Conservation (phyloP, 345 rosid genomes). For the Mangifera indica region DNA sequence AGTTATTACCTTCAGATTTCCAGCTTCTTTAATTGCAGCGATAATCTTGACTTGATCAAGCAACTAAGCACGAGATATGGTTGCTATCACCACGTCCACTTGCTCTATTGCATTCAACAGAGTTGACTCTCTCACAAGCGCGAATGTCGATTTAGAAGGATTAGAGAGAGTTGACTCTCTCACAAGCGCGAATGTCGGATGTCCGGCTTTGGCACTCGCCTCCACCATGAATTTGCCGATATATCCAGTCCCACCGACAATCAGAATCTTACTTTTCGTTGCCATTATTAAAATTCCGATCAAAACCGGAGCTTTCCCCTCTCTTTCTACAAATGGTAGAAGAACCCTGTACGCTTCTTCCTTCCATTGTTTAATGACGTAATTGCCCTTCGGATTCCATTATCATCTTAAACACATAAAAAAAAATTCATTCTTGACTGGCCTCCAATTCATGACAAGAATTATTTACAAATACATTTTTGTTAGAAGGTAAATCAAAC, state of each 20-base stretch:
- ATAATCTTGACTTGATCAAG: constrained; percentile 49
- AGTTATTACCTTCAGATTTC: constrained; percentile 48
- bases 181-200: constrained; percentile 19
- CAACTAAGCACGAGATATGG: constrained; percentile 37
- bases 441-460: too few relatives aligned
- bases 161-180: constrained; percentile 13
- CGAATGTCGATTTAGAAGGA: constrained; percentile 14
- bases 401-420: too few relatives aligned
- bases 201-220: constrained; percentile 20
- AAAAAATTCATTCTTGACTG: too few relatives aligned
- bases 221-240: constrained; percentile 17
- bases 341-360: too few relatives aligned
- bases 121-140: constrained; percentile 21
- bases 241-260: constrained; percentile 24
- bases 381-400: neutral
- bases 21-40: constrained; percentile 63
- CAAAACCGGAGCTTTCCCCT: neutral
- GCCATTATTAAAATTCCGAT: neutral
- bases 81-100: constrained; percentile 58
- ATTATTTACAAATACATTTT: too few relatives aligned
- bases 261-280: constrained; percentile 14
- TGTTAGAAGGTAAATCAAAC: too few relatives aligned
- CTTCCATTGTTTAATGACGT: neutral
- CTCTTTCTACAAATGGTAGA: neutral
- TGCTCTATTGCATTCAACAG: constrained; percentile 53